Percentiles rank a stretch among this genome's conserved stretches.
These are phyloP conservation scores for Dalbergia oliveri DNA, from an alignment of 306 rosid species.

Conservation along the genomic window DNA sequence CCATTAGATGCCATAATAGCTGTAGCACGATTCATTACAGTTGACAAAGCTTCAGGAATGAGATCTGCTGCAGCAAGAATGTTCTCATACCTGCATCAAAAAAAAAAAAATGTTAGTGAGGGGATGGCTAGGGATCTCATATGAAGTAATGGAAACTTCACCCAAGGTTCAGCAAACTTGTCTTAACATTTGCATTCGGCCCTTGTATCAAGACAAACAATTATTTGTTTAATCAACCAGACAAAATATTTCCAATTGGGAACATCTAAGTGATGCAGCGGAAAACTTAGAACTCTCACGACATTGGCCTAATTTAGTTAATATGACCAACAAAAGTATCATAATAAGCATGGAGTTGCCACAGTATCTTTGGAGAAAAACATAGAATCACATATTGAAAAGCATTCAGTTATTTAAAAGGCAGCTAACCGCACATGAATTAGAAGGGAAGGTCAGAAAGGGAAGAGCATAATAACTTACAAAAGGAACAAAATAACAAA, in stretches of 20 bases:
- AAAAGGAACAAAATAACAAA: not conserved
- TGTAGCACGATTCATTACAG: conserved; percentile 68
- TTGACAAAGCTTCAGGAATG: conserved; percentile 80
- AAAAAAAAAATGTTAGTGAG: not conserved
- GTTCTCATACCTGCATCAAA: conserved; percentile 90
- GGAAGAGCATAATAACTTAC: not conserved
- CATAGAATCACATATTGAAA: not conserved
- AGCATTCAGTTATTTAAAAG: not conserved
- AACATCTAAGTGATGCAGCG: conserved; percentile 1
- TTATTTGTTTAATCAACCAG: conserved; percentile 9
- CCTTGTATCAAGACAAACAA: conserved; percentile 6
- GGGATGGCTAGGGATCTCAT: not conserved
- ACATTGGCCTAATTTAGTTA: not conserved
- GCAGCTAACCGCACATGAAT: conserved; percentile 9
- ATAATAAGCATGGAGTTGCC: conserved; percentile 8
- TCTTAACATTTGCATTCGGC: not conserved
- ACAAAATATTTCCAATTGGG: not conserved
- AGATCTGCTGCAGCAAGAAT: conserved; percentile 81
- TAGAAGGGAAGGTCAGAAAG: conserved; percentile 18
- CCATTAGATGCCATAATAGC: conserved; percentile 77
- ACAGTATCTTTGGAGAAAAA: not conserved
- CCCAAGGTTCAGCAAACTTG: conserved; percentile 27
- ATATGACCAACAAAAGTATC: not conserved
- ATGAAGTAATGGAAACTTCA: not conserved
- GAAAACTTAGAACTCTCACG: not conserved